phyloP scores from a whole-genome alignment of 2,329 filamentous ascomycete species.

The Aspergillus fijiensis region DNA sequence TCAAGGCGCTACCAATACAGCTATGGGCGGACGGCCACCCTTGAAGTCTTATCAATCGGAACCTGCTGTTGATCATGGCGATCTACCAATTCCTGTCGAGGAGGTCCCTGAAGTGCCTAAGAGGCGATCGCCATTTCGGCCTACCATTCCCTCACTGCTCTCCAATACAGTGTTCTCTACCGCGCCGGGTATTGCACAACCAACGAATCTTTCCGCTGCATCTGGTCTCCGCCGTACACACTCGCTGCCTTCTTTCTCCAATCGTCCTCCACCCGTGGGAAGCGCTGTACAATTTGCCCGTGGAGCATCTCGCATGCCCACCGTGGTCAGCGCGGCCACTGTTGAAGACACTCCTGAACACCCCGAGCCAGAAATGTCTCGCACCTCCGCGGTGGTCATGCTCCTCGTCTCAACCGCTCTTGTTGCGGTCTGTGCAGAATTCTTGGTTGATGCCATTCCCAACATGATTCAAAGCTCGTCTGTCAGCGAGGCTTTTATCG shows the following conservation, averaged over 20 bases:
- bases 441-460: slow-evolving; percentile 72
- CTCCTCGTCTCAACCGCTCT: slow-evolving; percentile 55
- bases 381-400: slow-evolving; percentile 57
- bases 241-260: slow-evolving; percentile 32
- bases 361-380: slow-evolving; percentile 49
- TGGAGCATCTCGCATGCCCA: slow-evolving; percentile 31
- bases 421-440: slow-evolving; percentile 66
- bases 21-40: slow-evolving; percentile 7
- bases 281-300: slow-evolving; percentile 38
- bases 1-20: slow-evolving; percentile 2
- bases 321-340: slow-evolving; percentile 12
- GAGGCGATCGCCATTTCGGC: slow-evolving; percentile 31
- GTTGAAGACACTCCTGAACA: slow-evolving; percentile 16
- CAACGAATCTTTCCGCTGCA: slow-evolving; percentile 15
- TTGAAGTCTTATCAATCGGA: slow-evolving; percentile 19
- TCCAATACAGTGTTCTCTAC: slow-evolving; percentile 38
- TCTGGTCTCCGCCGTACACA: slow-evolving; percentile 31
- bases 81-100: background rate
- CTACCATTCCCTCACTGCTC: slow-evolving; percentile 31
- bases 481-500: slow-evolving; percentile 72
- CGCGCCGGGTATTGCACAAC: slow-evolving; percentile 16
- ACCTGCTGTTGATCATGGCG: slow-evolving; percentile 1
- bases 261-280: slow-evolving; percentile 27
- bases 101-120: slow-evolving; percentile 21
- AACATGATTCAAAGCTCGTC: slow-evolving; percentile 60